Evolutionary conservation across 2,329 filamentous ascomycete species (phyloP).

Genomic region (Pestalotiopsis sp.): DNA sequence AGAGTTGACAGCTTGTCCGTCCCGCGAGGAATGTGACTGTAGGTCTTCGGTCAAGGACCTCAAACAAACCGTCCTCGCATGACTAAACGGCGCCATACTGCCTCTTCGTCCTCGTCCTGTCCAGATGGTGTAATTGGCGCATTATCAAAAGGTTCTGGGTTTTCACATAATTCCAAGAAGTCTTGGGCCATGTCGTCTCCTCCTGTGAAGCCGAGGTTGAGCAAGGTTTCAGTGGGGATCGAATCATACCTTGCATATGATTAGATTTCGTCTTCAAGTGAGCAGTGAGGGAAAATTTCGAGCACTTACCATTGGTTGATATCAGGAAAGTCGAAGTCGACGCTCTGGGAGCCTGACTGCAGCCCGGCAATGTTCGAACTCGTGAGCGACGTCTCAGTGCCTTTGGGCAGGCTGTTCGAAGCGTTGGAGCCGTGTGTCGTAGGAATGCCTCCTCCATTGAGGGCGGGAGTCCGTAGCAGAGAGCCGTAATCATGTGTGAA

Average conservation of each 20-base stretch:
- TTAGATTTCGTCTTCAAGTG: background rate
- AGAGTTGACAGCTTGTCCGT: background rate
- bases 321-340: constrained; percentile 14
- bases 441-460: background rate
- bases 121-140: constrained; percentile 23
- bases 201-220: constrained; percentile 34
- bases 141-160: constrained; percentile 32
- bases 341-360: background rate
- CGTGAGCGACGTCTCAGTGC: background rate
- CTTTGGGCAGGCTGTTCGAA: background rate
- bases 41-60: background rate
- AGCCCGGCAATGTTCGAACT: background rate
- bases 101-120: constrained; percentile 34
- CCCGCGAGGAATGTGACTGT: background rate
- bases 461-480: background rate
- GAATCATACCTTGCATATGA: constrained; percentile 29
- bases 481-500: constrained; percentile 5
- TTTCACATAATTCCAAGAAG: constrained; percentile 34
- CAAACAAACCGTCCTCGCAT: constrained; percentile 33
- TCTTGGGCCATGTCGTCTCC: constrained; percentile 33
- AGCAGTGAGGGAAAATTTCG: constrained; percentile 3
- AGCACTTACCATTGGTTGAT: constrained; percentile 25
- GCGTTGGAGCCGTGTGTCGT: background rate
- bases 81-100: constrained; percentile 34
- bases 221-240: constrained; percentile 30